Evolutionary conservation across 1,284 basidiomycete species (phyloP).

Genomic region (Pseudozyma tsukubaensis): DNA sequence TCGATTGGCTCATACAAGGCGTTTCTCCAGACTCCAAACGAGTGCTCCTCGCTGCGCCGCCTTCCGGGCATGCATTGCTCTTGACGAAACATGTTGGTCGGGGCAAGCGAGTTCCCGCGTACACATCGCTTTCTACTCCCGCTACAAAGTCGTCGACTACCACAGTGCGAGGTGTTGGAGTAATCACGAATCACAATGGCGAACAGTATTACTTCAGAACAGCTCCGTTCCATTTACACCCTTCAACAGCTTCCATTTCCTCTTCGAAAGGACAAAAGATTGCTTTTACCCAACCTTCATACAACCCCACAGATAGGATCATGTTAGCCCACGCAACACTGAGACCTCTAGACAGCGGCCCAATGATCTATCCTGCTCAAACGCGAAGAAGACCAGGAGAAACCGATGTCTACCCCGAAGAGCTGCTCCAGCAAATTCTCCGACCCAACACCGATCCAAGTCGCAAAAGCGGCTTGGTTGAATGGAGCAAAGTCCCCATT

Average conservation of each 20-base stretch:
- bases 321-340: no score
- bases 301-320: no score
- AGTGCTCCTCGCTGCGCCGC: background rate
- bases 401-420: background rate
- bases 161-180: constrained; percentile 1
- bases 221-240: background rate
- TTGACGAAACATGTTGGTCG: background rate
- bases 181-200: background rate
- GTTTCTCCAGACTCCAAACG: constrained; percentile 5
- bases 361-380: background rate
- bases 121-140: background rate
- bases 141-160: background rate
- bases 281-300: no score
- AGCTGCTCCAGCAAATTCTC: background rate
- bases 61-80: background rate
- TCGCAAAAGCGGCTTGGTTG: background rate
- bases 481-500: constrained; percentile 7
- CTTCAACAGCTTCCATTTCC: no score
- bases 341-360: no score
- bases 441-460: background rate
- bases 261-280: no score
- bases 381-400: background rate
- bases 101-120: background rate
- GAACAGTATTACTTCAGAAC: constrained; percentile 4
- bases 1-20: background rate